Base-by-base conservation (phyloP, 202 grass and related monocot species). In the Elaeis oleifera region DNA sequence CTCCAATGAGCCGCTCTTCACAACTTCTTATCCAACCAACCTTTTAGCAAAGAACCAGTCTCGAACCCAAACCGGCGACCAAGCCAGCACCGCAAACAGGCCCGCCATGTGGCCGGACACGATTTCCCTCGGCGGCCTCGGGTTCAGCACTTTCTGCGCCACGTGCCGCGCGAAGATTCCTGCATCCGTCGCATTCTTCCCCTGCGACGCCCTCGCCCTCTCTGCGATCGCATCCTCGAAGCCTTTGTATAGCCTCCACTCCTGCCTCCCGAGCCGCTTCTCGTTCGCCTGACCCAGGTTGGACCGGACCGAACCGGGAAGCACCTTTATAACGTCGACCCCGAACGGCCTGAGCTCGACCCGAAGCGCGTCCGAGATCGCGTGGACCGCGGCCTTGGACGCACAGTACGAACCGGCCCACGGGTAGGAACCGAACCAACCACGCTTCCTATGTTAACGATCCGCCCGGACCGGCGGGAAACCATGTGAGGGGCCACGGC, bases 381-480 rank as follows among this genome's bases (percentile, higher is more conserved):
- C 77, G 80, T 84, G 80, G 32, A 80, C 80, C 39, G 80, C 85
- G 2, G 85, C 85, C 70, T 89, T 89, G 0, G 85, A 71, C 51
- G 80, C 70, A 77, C 80, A 89, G 77, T 89, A 89, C 0, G 69
- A 60, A 17, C 70, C 77, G 0, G 85, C 85, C 80, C 80, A 81
- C 0, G 85, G 85, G 85, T 89, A 3, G 85, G 77, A 0, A 49
- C 85, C 18, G 0, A 6, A 16, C 74, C 85, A 22, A 74, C 72
- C 17, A 88, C 80, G 73, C 85, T 89, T 6, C 85, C 80, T 4
- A 88, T 64, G 73, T 88, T 89, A 28, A 84, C 80, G 27, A 89
- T 53, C 5, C 80, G 62, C 0, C 85, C 85, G 3, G 48, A 9
- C 0, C 77, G 56, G 0, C 61, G 77, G 0, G 49, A 9, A 1